Conservation (phyloP, 176 grass and related monocot genomes). For the Hsuehochloa calcarea region DNA sequence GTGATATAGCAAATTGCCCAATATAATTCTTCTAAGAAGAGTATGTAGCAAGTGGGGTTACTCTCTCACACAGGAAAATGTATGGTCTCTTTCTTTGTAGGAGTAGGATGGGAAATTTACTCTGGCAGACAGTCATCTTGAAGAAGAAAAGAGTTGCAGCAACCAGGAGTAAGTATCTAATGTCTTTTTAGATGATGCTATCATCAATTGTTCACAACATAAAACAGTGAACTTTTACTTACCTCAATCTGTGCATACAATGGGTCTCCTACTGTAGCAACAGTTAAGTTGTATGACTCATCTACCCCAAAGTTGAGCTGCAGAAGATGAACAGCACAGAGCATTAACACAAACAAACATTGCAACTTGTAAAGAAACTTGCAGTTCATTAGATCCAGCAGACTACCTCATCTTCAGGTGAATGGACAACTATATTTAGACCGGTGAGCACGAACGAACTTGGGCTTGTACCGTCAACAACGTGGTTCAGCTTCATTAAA, state of each 20-base stretch:
- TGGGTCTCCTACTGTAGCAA: slow-evolving; percentile 55
- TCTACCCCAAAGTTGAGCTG: slow-evolving; percentile 81
- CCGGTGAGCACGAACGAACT: slow-evolving; percentile 44
- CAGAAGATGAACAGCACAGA: slow-evolving; percentile 31
- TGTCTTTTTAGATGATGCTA: neutral
- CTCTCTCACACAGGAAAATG: neutral
- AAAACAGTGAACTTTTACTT: slow-evolving; percentile 26
- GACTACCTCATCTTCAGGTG: slow-evolving; percentile 59
- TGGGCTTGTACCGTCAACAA: slow-evolving; percentile 32
- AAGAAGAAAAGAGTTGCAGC: neutral
- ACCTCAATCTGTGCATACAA: slow-evolving; percentile 75
- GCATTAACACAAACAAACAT: slow-evolving; percentile 24
- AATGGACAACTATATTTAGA: slow-evolving; percentile 64
- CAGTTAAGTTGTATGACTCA: slow-evolving; percentile 75
- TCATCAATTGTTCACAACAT: neutral
- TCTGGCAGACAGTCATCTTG: neutral
- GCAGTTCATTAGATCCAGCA: slow-evolving; percentile 17
- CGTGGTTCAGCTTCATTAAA: slow-evolving; percentile 56
- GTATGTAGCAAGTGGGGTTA: neutral
- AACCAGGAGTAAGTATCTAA: slow-evolving; percentile 20
- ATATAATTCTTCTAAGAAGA: neutral
- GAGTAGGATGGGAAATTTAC: neutral
- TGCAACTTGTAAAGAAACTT: neutral
- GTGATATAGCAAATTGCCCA: neutral
- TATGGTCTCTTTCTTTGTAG: neutral